phyloP scores from a whole-genome alignment of 1,284 basidiomycete genomes.

The Ceratobasidium sp. region DNA sequence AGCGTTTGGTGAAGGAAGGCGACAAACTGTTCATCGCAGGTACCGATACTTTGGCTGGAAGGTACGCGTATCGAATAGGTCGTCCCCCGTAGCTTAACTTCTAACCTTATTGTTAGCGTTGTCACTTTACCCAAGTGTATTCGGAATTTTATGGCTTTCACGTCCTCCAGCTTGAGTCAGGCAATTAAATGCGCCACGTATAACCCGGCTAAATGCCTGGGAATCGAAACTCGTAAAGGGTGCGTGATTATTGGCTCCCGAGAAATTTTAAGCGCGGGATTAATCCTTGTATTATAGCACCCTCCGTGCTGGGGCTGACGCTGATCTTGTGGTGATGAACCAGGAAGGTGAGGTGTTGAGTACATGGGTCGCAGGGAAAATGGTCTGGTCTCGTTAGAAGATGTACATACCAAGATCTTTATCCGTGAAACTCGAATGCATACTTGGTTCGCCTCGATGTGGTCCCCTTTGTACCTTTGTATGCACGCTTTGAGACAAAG shows the following conservation, averaged over 20 bases:
- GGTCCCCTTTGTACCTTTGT: too few species aligned
- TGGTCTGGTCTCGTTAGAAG: conserved; percentile 67
- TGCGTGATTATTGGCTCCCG: not conserved
- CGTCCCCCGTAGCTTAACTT: not conserved
- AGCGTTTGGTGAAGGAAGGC: conserved; percentile 83
- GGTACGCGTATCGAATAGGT: conserved; percentile 59
- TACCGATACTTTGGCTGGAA: conserved; percentile 89
- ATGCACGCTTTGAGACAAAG: too few species aligned
- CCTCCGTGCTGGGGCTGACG: conserved; percentile 82
- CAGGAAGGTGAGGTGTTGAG: conserved; percentile 74
- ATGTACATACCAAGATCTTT: too few species aligned
- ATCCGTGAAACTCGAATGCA: too few species aligned
- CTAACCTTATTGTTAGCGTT: conserved; percentile 65
- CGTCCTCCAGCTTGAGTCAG: conserved; percentile 83
- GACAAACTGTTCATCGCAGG: conserved; percentile 85
- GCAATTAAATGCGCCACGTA: conserved; percentile 87
- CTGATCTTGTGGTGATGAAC: conserved; percentile 84
- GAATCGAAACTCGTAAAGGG: conserved; percentile 83
- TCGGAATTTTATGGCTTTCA: conserved; percentile 85
- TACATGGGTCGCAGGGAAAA: conserved; percentile 85
- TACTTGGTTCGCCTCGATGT: too few species aligned
- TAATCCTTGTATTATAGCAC: conserved; percentile 56
- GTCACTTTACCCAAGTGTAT: conserved; percentile 87
- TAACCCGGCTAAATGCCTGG: conserved; percentile 86
- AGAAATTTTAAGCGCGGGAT: not conserved